Evolutionary conservation across 257 asterid species (phyloP).

Genomic region (Salvia miltiorrhiza): DNA sequence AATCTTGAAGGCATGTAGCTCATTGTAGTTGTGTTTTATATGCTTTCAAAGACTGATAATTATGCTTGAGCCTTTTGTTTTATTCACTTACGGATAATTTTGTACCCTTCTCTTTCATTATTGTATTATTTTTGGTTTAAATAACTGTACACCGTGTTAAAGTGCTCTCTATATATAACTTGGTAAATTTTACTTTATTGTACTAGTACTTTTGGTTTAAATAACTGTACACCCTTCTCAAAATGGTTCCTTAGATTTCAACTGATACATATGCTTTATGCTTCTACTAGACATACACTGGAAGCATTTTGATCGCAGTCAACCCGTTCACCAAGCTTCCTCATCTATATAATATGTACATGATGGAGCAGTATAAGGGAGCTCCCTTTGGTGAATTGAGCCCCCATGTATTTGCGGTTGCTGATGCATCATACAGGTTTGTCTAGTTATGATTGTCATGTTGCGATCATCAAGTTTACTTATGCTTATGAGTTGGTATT

Average conservation of each 20-base stretch:
- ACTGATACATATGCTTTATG: conserved; percentile 32
- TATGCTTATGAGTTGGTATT: conserved; percentile 22
- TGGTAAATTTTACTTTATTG: not conserved
- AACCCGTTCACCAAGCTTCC: conserved; percentile 98
- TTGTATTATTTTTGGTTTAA: not conserved
- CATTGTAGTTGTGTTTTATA: not conserved
- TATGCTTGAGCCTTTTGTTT: not conserved
- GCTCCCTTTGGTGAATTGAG: conserved; percentile 99
- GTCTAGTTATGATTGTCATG: conserved; percentile 25
- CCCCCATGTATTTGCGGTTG: conserved; percentile 99
- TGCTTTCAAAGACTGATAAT: not conserved
- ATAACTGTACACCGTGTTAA: not conserved
- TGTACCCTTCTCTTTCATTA: not conserved
- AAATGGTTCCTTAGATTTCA: not conserved
- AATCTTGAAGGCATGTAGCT: not conserved
- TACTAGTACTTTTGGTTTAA: too few relatives aligned
- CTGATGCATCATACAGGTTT: conserved; percentile 98
- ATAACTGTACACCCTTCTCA: not conserved
- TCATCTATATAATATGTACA: conserved; percentile 83
- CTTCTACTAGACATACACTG: conserved; percentile 79
- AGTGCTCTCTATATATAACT: not conserved
- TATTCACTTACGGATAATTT: not conserved
- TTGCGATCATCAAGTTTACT: conserved; percentile 16
- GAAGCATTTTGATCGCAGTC: conserved; percentile 94
- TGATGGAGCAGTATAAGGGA: conserved; percentile 98